Conservation (phyloP, 2,329 filamentous ascomycete species). For the Botryotinia narcissicola region DNA sequence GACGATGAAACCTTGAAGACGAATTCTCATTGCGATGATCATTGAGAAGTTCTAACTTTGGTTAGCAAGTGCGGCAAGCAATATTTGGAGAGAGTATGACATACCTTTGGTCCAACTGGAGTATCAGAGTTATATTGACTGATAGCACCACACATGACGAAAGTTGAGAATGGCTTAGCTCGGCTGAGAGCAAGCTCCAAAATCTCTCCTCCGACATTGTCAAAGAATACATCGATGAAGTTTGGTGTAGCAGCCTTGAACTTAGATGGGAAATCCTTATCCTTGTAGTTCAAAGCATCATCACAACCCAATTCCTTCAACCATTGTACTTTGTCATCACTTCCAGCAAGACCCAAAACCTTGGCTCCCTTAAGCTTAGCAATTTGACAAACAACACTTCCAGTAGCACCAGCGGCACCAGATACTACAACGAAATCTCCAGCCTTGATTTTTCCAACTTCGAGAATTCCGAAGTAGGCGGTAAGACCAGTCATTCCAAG, state of each 20-base stretch:
- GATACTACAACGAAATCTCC: slow-evolving; percentile 76
- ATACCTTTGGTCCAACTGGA: slow-evolving; percentile 53
- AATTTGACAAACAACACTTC: slow-evolving; percentile 74
- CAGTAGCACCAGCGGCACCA: slow-evolving; percentile 75
- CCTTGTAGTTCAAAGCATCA: slow-evolving; percentile 68
- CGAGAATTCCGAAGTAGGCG: slow-evolving; percentile 71
- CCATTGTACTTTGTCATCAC: slow-evolving; percentile 65
- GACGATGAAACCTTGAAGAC: slow-evolving; percentile 71
- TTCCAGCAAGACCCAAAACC: slow-evolving; percentile 63
- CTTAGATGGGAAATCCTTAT: slow-evolving; percentile 56
- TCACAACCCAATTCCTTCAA: slow-evolving; percentile 66
- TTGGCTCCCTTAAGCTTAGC: slow-evolving; percentile 67
- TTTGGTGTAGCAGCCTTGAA: slow-evolving; percentile 59
- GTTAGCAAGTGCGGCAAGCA: slow-evolving; percentile 21
- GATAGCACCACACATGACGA: slow-evolving; percentile 70
- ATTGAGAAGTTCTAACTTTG: slow-evolving; percentile 48
- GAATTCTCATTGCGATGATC: slow-evolving; percentile 54
- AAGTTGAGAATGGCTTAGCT: slow-evolving; percentile 61
- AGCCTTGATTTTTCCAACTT: slow-evolving; percentile 64
- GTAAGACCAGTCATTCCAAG: slow-evolving; percentile 69
- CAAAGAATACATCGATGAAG: slow-evolving; percentile 68
- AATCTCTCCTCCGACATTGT: slow-evolving; percentile 72
- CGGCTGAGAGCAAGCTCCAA: slow-evolving; percentile 62
- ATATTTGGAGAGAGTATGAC: neutral
- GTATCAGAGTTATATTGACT: slow-evolving; percentile 63